phyloP scores from a whole-genome alignment of 2,329 filamentous ascomycete genomes.

The Septoria linicola region DNA sequence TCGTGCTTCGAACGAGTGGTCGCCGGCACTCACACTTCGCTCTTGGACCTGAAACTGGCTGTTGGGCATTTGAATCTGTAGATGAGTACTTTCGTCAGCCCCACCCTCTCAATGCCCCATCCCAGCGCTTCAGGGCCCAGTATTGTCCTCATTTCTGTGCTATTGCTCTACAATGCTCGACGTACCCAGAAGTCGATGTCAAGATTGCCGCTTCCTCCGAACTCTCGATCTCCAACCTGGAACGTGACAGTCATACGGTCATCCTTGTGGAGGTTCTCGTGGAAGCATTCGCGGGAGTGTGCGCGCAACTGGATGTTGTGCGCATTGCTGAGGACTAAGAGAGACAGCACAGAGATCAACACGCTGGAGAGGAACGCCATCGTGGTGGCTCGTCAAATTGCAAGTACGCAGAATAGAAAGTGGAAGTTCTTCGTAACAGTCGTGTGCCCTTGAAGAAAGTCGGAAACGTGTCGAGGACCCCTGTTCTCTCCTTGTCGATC shows the following conservation, averaged over 20 bases:
- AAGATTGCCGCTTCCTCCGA: conserved; percentile 88
- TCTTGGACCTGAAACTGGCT: conserved; percentile 76
- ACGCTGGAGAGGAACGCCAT: conserved; percentile 40
- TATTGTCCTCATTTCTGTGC: neutral
- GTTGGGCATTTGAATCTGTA: conserved; percentile 73
- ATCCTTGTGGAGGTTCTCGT: conserved; percentile 86
- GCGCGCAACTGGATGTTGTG: conserved; percentile 96
- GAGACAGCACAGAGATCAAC: conserved; percentile 50
- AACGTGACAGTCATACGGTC: conserved; percentile 99
- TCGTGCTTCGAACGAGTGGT: conserved; percentile 84
- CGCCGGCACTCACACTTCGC: conserved; percentile 79
- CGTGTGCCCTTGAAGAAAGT: too few species aligned
- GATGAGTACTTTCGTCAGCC: conserved; percentile 13
- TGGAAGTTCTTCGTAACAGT: conserved; percentile 6
- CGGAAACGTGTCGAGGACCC: conserved; percentile 11
- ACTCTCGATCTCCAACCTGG: conserved; percentile 95
- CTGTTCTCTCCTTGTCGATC: neutral
- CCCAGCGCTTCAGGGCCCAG: neutral
- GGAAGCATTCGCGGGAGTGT: conserved; percentile 95
- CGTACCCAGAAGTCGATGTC: conserved; percentile 98
- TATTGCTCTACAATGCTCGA: conserved; percentile 4
- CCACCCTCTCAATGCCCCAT: neutral
- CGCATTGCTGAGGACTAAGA: conserved; percentile 66
- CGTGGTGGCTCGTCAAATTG: conserved; percentile 13
- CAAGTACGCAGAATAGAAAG: conserved; percentile 9